Evolutionary conservation across 345 rosid genomes (phyloP), one percentile per base, ranked within the genome.

Genomic region (Lumnitzera littorea): DNA sequence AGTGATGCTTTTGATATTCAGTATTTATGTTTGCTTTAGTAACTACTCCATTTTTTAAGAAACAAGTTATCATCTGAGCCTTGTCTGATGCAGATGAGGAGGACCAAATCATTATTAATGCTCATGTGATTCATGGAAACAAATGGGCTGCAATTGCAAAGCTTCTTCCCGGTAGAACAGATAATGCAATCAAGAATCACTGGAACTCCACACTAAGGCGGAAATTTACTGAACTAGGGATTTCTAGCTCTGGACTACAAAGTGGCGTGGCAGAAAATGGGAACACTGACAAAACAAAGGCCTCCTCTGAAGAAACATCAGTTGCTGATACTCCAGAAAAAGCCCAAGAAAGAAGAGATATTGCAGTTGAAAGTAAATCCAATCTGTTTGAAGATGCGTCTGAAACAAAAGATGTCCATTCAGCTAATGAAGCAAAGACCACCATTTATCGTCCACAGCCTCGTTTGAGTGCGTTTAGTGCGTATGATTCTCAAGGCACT

Each of bases 101-200:
- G 78, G 98, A 91, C 57, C 74, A 49, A 3, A 77, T 83, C 66
- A 89, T 91, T 24, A 82, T 91, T 52, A 69, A 82, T 24, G 89
- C 87, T 27, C 98, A 91, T 51, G 74, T 83, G n/a, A 57, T 78
- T 53, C 88, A 88, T 41, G 98, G 95, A 24, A 91, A 91, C 81
- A 91, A 88, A 75, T 91, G 98, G 98, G 96, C 96, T 0, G 86
- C 76, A 13, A 91, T 91, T 51, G 91, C 96, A 3, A 86, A 82
- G 67, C 79, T 80, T 57, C 62, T 91, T 46, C 84, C 96, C 0
- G 96, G 95, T 31, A 84, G 96, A 81, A 88, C 96, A 20, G 91
- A 88, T 70, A 88, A 88, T 61, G 84, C 96, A 36, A 61, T 61
- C 53, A 61, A 61, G 64, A 61, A 61, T 17, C 64, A 61, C 36